Evolutionary conservation across 352 stramenopile species (phyloP).

Genomic region (Phytophthora hibernalis): DNA sequence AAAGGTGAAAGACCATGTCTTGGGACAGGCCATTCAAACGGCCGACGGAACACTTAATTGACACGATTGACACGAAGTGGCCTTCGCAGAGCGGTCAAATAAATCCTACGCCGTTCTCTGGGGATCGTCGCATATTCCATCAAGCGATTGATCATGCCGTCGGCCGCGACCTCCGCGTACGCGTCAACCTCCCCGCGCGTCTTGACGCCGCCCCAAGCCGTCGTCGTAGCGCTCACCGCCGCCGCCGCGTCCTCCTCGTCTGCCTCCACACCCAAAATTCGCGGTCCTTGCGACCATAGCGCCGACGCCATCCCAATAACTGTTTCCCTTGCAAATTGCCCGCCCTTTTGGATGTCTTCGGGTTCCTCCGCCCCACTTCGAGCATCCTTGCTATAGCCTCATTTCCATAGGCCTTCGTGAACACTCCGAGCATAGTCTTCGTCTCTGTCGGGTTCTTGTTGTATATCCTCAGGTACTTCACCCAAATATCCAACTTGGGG

Average conservation of each 20-base stretch:
- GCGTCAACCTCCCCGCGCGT: constrained; percentile 14
- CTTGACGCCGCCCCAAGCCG: constrained; percentile 32
- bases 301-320: neutral
- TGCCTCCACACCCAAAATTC: constrained; percentile 1
- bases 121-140: neutral
- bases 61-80: neutral
- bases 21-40: neutral
- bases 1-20: constrained; percentile 5
- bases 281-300: constrained; percentile 20
- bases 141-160: constrained; percentile 12
- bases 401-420: constrained; percentile 10
- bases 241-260: constrained; percentile 5
- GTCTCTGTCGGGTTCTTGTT: constrained; percentile 6
- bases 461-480: constrained; percentile 1
- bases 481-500: constrained; percentile 4
- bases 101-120: neutral
- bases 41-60: too few species aligned
- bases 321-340: neutral
- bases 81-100: too few species aligned
- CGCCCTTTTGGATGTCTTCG: neutral
- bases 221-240: constrained; percentile 24
- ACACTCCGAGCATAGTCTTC: constrained; percentile 9
- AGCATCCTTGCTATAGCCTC: constrained; percentile 3
- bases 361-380: neutral
- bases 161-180: neutral